These are phyloP conservation scores for Leucocoprinus birnbaumii DNA, from an alignment of 768 basidiomycete species.

Conservation along the genomic window DNA sequence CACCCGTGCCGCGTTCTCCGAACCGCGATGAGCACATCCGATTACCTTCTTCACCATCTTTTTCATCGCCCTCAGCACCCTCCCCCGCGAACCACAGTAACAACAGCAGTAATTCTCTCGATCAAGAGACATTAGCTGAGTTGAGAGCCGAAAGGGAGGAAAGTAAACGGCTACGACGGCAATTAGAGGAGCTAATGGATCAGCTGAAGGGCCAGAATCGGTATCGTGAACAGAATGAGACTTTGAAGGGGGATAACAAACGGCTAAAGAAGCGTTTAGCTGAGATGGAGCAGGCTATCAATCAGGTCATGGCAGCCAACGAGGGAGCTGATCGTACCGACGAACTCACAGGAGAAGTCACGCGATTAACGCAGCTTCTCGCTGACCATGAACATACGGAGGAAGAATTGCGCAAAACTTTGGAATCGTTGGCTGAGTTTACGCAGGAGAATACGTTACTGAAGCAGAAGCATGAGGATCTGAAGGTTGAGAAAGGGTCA, in stretches of 20 bases:
- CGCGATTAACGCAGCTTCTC: slow-evolving; percentile 21
- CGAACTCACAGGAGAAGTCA: slow-evolving; percentile 26
- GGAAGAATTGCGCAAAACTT: slow-evolving; percentile 25
- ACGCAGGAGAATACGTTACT: slow-evolving; percentile 21
- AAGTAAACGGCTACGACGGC: slow-evolving; percentile 22
- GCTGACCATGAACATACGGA: slow-evolving; percentile 28
- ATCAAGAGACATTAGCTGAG: slow-evolving; percentile 21
- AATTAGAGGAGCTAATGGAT: slow-evolving; percentile 24
- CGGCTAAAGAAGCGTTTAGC: slow-evolving; percentile 21
- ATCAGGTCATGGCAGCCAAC: slow-evolving; percentile 21
- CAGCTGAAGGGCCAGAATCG: slow-evolving; percentile 25
- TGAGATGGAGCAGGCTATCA: slow-evolving; percentile 29
- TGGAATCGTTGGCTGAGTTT: slow-evolving; percentile 24
- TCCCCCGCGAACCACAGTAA: background rate
- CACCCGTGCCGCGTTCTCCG: background rate
- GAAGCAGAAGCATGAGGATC: slow-evolving; percentile 19
- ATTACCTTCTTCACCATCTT: background rate
- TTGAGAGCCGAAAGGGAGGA: slow-evolving; percentile 20
- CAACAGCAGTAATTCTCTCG: slow-evolving; percentile 11
- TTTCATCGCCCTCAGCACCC: background rate
- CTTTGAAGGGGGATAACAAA: slow-evolving; percentile 23
- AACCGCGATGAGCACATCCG: background rate
- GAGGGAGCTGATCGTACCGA: slow-evolving; percentile 22
- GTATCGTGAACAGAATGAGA: slow-evolving; percentile 21
- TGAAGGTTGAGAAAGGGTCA: slow-evolving; percentile 19